Conservation (phyloP, 345 rosid genomes). For the Murraya koenigii region DNA sequence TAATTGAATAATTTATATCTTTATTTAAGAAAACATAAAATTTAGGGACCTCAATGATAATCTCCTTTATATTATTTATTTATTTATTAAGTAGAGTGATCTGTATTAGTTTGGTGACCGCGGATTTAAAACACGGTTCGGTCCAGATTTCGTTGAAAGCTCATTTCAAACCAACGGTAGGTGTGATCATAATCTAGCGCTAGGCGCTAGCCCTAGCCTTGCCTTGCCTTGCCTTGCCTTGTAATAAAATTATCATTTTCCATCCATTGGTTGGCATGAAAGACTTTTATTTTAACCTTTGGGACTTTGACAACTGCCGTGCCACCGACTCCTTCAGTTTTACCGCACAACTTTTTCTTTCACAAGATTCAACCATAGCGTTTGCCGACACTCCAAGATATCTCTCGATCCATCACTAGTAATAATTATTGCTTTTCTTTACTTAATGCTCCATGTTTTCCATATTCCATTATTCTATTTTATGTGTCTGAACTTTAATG, state of each 20-base stretch:
- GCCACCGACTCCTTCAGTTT: constrained; percentile 4
- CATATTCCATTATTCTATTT: no score
- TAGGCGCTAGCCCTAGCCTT: not conserved
- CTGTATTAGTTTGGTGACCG: not conserved
- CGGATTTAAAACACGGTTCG: not conserved
- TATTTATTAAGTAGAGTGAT: not conserved
- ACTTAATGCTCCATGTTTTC: not conserved
- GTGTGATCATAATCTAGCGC: not conserved
- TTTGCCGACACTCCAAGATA: constrained; percentile 22
- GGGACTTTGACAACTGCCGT: not conserved
- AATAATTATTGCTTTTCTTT: not conserved
- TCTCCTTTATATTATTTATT: no score
- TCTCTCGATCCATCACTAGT: not conserved
- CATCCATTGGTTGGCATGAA: no score
- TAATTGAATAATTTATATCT: no score
- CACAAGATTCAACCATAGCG: not conserved
- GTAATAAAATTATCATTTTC: not conserved
- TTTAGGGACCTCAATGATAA: not conserved
- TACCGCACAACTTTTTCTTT: not conserved
- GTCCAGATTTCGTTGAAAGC: not conserved
- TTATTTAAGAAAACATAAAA: no score
- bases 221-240: not conserved
- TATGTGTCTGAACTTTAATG: not conserved
- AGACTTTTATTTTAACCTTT: no score
- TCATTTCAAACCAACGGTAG: not conserved